These are phyloP conservation scores for Fusarium pseudoanthophilum DNA, from an alignment of 2,329 filamentous ascomycete genomes.

Conservation along the genomic window DNA sequence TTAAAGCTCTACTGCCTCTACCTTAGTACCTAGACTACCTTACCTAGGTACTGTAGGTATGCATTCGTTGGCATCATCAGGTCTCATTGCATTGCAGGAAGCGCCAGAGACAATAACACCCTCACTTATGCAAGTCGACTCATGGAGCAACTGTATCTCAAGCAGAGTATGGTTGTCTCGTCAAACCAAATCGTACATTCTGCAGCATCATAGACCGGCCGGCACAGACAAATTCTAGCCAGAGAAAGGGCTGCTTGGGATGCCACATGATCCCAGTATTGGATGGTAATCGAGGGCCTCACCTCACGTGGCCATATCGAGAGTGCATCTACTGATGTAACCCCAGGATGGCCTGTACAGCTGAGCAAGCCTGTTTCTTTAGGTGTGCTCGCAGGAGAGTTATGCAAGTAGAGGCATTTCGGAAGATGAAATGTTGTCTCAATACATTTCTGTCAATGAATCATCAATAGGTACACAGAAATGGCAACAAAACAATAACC, in stretches of 20 bases:
- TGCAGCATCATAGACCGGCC: not conserved
- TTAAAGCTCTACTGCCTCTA: not conserved
- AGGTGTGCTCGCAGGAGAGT: not conserved
- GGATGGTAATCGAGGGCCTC: conserved; percentile 27
- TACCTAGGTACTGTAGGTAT: not conserved
- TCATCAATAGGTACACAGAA: not conserved
- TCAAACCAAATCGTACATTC: not conserved
- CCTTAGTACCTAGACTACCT: not conserved
- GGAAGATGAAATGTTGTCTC: not conserved
- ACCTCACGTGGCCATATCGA: conserved; percentile 32
- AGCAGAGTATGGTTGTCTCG: not conserved
- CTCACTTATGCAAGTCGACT: not conserved
- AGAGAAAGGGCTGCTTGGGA: not conserved
- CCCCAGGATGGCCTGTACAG: conserved; percentile 28
- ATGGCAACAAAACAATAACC: not conserved
- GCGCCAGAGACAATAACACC: not conserved
- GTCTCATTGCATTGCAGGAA: conserved; percentile 2
- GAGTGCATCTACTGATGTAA: conserved; percentile 23
- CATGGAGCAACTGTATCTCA: not conserved
- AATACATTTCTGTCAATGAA: not conserved
- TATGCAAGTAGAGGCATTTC: not conserved
- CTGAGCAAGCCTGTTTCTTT: conserved; percentile 2
- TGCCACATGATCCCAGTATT: conserved; percentile 17
- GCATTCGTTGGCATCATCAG: not conserved
- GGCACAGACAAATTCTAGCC: not conserved